A percentile compares a stretch with the other conserved stretches of the same genome.
Evolutionary conservation across 2,329 filamentous ascomycete genomes (phyloP).

Genomic region (Rhexocercosporidium sp.): DNA sequence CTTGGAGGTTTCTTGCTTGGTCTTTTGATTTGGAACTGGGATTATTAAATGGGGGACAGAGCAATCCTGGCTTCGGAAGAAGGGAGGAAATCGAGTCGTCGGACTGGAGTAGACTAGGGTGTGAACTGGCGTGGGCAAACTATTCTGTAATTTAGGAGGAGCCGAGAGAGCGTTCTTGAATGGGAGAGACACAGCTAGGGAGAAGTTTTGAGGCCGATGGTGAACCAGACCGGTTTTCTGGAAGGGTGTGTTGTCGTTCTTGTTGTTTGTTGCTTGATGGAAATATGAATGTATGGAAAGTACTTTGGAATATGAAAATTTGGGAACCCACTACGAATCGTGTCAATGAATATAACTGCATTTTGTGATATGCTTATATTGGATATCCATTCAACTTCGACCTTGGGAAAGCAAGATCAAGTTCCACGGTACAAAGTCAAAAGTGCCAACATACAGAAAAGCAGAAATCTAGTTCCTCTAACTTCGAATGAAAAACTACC

Average conservation of each 20-base stretch:
- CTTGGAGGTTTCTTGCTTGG: background rate
- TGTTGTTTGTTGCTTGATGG: slow-evolving; percentile 12
- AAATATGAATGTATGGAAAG: slow-evolving; percentile 20
- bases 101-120: slow-evolving; percentile 7
- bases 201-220: background rate
- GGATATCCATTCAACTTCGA: too few relatives aligned
- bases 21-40: background rate
- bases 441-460: too few relatives aligned
- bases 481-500: too few relatives aligned
- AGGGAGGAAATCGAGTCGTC: background rate
- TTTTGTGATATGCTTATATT: too few relatives aligned
- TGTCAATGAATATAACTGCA: too few relatives aligned
- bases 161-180: slow-evolving; percentile 16
- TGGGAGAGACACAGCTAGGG: slow-evolving; percentile 6
- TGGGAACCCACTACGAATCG: too few relatives aligned
- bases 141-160: slow-evolving; percentile 37
- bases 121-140: background rate
- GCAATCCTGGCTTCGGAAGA: background rate
- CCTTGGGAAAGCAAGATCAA: too few relatives aligned
- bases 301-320: background rate
- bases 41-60: slow-evolving; percentile 8
- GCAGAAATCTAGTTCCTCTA: too few relatives aligned
- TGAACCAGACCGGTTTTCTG: background rate
- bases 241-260: slow-evolving; percentile 8
- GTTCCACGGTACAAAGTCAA: too few relatives aligned